These are phyloP conservation scores for Hypseocharis bilobata DNA, from an alignment of 441 rosid species.

Conservation along the genomic window DNA sequence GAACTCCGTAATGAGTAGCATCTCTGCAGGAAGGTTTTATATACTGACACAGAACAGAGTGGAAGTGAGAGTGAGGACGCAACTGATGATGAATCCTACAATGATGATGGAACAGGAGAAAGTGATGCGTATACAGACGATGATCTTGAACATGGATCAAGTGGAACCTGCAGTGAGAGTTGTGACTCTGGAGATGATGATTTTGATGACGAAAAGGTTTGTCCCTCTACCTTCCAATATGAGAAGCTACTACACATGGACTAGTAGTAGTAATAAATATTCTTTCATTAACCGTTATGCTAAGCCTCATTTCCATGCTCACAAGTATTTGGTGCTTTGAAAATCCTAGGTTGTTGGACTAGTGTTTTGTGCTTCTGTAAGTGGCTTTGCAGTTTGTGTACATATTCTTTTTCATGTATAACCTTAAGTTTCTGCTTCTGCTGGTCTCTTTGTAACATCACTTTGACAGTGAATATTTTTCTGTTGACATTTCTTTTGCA, in stretches of 20 bases:
- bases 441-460: neutral
- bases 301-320: neutral
- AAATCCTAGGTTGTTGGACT: neutral
- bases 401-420: neutral
- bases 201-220: constrained; percentile 38
- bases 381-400: neutral
- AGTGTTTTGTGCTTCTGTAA: neutral
- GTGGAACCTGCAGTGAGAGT: constrained; percentile 39
- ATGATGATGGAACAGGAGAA: constrained; percentile 35
- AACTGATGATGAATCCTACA: constrained; percentile 70
- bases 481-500: neutral
- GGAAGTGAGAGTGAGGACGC: constrained; percentile 78
- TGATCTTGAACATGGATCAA: constrained; percentile 41
- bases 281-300: neutral
- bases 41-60: constrained; percentile 71
- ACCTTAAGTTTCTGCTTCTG: neutral
- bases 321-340: neutral
- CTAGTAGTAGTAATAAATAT: neutral
- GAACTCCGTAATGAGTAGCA: constrained; percentile 21
- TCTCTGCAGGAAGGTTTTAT: constrained; percentile 68
- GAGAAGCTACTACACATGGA: constrained; percentile 7
- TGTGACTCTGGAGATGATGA: constrained; percentile 35
- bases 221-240: constrained; percentile 21
- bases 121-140: constrained; percentile 43
- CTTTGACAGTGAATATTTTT: neutral